Evolutionary conservation across 371 early-diverging fungal genomes (phyloP).

Genomic region (Mortierella sp.): DNA sequence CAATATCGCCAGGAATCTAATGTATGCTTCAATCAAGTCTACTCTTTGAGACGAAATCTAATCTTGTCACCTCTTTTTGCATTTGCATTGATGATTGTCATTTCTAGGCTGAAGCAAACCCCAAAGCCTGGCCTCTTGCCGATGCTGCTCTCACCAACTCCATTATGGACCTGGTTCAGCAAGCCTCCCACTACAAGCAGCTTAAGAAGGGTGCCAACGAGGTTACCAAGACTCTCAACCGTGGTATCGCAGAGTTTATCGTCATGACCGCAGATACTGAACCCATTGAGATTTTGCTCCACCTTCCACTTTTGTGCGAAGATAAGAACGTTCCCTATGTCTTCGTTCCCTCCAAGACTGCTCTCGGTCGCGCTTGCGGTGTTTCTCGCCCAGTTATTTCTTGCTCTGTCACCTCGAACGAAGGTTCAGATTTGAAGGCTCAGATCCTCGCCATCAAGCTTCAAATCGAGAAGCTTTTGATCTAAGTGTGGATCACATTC

Average conservation of each 20-base stretch:
- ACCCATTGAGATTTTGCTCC: constrained; percentile 97
- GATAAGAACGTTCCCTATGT: constrained; percentile 99
- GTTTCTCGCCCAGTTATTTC: constrained; percentile 96
- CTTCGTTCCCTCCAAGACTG: constrained; percentile 96
- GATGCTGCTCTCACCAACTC: constrained; percentile 92
- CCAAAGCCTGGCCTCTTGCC: constrained; percentile 95
- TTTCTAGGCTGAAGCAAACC: constrained; percentile 64
- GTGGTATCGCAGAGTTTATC: constrained; percentile 99
- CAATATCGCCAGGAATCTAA: not conserved
- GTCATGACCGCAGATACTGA: constrained; percentile 99
- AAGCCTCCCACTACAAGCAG: constrained; percentile 98
- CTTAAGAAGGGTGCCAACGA: constrained; percentile 99
- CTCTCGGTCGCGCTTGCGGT: constrained; percentile 99
- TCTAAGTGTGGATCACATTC: constrained; percentile 63
- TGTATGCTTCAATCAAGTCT: not conserved
- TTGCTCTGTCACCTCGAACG: constrained; percentile 95
- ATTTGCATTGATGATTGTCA: not conserved
- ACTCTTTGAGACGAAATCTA: not conserved
- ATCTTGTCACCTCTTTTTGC: not conserved
- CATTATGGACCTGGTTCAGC: constrained; percentile 96
- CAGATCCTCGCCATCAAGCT: constrained; percentile 93
- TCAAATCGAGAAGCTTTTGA: constrained; percentile 93
- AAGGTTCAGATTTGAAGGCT: constrained; percentile 93
- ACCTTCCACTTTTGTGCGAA: constrained; percentile 98
- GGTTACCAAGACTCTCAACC: constrained; percentile 99